Conservation (phyloP, 371 early-diverging fungal species). For the Mortierella sp. region DNA sequence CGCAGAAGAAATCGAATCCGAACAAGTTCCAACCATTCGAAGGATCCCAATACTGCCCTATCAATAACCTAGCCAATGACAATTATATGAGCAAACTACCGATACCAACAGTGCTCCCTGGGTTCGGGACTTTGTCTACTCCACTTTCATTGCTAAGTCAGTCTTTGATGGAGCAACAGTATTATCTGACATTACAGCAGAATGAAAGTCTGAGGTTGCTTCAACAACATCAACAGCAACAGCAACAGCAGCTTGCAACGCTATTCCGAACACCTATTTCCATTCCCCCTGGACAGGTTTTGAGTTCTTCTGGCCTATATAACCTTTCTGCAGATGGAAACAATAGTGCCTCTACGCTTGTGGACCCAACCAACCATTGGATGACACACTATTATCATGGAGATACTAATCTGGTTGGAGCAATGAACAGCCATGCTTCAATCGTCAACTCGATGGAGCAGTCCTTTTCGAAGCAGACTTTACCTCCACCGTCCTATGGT, state of each 20-base stretch:
- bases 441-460: background rate
- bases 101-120: background rate
- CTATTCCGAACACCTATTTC: background rate
- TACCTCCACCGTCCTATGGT: no score
- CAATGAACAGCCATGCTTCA: background rate
- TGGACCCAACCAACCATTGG: background rate
- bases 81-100: background rate
- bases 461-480: background rate
- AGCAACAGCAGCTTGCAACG: conserved; percentile 6
- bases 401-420: background rate
- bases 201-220: background rate
- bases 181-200: conserved; percentile 10
- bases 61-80: background rate
- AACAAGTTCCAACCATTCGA: background rate
- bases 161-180: conserved; percentile 22
- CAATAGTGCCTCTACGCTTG: background rate
- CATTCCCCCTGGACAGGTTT: background rate
- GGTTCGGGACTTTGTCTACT: background rate
- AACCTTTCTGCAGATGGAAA: conserved; percentile 12
- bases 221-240: conserved; percentile 13
- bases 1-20: background rate
- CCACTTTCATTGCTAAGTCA: background rate
- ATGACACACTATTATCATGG: background rate
- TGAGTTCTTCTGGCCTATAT: background rate
- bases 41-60: background rate